Conservation (phyloP, 805 yeast genomes). For the Myxozyma udenii region DNA sequence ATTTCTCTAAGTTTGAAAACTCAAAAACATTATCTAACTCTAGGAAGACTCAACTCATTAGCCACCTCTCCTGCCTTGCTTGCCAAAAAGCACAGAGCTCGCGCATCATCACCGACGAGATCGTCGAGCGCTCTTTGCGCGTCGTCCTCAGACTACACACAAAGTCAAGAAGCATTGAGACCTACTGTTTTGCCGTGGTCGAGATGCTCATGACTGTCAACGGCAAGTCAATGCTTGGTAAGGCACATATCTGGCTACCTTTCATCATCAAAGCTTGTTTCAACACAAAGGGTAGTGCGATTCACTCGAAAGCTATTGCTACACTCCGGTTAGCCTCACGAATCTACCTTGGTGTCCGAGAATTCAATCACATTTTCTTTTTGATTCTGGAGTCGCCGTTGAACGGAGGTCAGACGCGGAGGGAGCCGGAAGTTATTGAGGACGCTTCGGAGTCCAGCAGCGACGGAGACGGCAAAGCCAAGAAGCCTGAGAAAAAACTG, state of each 20-base stretch:
- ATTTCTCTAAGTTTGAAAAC: no score
- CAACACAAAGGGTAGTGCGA: conserved; percentile 4
- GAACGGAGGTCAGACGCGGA: background rate
- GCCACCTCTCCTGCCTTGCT: conserved; percentile 15
- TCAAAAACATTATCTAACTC: background rate
- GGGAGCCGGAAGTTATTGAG: no score
- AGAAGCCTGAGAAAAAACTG: background rate
- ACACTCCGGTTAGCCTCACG: conserved; percentile 8
- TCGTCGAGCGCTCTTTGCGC: conserved; percentile 8
- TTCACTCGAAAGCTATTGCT: conserved; percentile 14
- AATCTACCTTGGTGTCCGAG: conserved; percentile 7
- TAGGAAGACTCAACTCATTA: conserved; percentile 7
- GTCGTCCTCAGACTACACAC: conserved; percentile 2
- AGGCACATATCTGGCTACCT: conserved; percentile 25
- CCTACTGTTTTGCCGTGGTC: conserved; percentile 9
- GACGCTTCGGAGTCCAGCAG: background rate
- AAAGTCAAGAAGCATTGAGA: conserved; percentile 15
- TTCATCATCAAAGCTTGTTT: conserved; percentile 7
- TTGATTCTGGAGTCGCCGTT: background rate
- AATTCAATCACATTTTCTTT: conserved; percentile 1
- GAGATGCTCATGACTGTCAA: conserved; percentile 9
- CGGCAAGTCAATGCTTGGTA: conserved; percentile 12
- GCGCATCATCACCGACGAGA: conserved; percentile 7
- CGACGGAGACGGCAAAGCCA: background rate
- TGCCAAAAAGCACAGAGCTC: conserved; percentile 6